Conservation (phyloP, 768 basidiomycete genomes). For the Auriscalpium vulgare region DNA sequence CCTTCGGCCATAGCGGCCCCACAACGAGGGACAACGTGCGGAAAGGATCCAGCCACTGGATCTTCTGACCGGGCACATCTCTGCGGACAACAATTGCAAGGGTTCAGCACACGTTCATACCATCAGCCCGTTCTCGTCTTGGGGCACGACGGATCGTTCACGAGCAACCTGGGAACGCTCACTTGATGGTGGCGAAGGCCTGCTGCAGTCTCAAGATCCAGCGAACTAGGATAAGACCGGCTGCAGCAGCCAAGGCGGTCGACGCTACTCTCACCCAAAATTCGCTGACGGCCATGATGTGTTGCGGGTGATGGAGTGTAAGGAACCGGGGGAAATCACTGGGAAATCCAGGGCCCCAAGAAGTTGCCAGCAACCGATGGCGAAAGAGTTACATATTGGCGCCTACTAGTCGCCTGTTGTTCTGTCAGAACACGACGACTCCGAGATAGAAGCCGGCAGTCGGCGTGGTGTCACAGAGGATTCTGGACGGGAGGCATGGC, state of each 20-base stretch:
- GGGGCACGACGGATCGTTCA: not conserved
- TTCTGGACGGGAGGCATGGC: too few relatives aligned
- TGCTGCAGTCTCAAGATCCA: not conserved
- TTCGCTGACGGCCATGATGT: too few relatives aligned
- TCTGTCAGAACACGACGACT: too few relatives aligned
- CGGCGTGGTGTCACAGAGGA: too few relatives aligned
- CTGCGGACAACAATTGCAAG: not conserved
- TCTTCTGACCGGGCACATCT: slow-evolving; percentile 11
- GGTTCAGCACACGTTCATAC: not conserved
- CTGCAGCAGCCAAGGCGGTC: not conserved
- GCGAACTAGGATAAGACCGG: not conserved
- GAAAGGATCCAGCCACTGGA: slow-evolving; percentile 28
- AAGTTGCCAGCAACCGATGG: too few relatives aligned
- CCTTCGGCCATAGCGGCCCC: slow-evolving; percentile 28
- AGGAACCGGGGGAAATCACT: too few relatives aligned
- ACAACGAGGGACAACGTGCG: slow-evolving; percentile 19
- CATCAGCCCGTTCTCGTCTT: not conserved
- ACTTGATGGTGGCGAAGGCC: not conserved
- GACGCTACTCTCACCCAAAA: not conserved
- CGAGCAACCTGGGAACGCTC: not conserved
- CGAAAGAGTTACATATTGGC: too few relatives aligned
- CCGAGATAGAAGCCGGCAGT: too few relatives aligned
- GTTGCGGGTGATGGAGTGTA: too few relatives aligned
- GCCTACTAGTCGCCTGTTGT: too few relatives aligned
- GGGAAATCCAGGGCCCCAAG: too few relatives aligned